Conservation (phyloP, 139 green algal genomes). For the Chlamydomonas eustigma region DNA sequence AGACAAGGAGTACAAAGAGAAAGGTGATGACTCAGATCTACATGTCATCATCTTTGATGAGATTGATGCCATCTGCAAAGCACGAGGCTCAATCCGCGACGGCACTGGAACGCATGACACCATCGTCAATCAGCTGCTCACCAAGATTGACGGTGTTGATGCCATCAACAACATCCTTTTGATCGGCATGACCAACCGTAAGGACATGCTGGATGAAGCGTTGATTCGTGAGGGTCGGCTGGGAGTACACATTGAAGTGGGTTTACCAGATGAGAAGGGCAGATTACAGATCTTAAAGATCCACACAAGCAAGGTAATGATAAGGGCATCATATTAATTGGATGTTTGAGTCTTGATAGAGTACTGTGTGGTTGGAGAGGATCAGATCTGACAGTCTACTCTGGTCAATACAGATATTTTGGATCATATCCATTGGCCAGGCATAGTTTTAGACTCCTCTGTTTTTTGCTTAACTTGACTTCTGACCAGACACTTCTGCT, state of each 20-base stretch:
- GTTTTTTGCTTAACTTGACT: background rate
- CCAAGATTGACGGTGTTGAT: conserved; percentile 99
- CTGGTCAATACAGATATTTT: no score
- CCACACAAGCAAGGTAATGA: conserved; percentile 63
- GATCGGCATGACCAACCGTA: conserved; percentile 72
- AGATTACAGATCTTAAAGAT: conserved; percentile 94
- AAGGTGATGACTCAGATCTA: conserved; percentile 79
- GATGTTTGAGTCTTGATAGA: no score
- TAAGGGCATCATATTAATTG: no score
- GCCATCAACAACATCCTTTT: conserved; percentile 99
- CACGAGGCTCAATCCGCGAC: conserved; percentile 70
- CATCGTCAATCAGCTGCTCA: conserved; percentile 98
- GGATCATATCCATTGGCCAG: no score
- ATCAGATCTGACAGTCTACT: no score
- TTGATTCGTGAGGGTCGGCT: conserved; percentile 91
- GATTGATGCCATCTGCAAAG: conserved; percentile 99
- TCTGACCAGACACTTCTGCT: background rate
- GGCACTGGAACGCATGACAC: conserved; percentile 93
- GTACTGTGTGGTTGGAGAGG: no score
- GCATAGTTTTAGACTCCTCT: no score
- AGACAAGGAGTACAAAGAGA: conserved; percentile 77
- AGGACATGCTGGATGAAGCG: conserved; percentile 98
- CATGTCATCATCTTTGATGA: conserved; percentile 99
- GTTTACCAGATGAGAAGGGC: conserved; percentile 89
- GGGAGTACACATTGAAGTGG: conserved; percentile 97